A percentile compares a stretch with the other conserved stretches of the same genome.
Conservation (phyloP, 495 filamentous ascomycete genomes). For the Aspergillus mulundensis region DNA sequence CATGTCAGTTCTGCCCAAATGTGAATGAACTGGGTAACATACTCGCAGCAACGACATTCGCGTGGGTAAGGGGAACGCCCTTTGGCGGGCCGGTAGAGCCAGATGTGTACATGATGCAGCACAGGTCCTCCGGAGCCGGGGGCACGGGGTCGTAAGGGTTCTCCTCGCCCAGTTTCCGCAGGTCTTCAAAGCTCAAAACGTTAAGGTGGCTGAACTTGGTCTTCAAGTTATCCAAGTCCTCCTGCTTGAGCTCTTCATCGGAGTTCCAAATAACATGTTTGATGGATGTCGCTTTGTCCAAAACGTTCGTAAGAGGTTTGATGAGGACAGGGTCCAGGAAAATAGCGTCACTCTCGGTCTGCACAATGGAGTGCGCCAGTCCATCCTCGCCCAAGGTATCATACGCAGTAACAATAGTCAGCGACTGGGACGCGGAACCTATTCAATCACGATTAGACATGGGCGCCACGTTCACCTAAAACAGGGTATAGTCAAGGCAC, state of each 20-base stretch:
- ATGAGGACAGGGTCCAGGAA: slow-evolving; percentile 87
- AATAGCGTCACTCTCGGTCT: slow-evolving; percentile 81
- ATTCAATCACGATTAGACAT: background rate
- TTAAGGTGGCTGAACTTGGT: slow-evolving; percentile 63
- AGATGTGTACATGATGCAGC: slow-evolving; percentile 99
- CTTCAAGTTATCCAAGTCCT: slow-evolving; percentile 76
- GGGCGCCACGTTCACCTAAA: background rate
- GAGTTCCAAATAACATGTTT: slow-evolving; percentile 87
- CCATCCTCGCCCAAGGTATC: slow-evolving; percentile 95
- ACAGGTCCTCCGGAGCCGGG: slow-evolving; percentile 79
- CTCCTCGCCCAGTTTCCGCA: slow-evolving; percentile 75
- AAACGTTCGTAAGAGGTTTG: slow-evolving; percentile 71
- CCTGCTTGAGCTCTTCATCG: slow-evolving; percentile 68
- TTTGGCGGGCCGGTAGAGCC: slow-evolving; percentile 97
- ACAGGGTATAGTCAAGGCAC: slow-evolving; percentile 2
- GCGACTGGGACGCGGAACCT: slow-evolving; percentile 78
- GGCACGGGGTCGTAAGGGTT: slow-evolving; percentile 79
- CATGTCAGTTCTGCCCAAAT: background rate
- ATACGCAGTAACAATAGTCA: slow-evolving; percentile 95
- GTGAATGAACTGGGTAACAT: slow-evolving; percentile 27
- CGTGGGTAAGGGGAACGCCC: slow-evolving; percentile 89
- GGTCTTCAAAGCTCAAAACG: slow-evolving; percentile 79
- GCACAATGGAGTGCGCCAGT: slow-evolving; percentile 82
- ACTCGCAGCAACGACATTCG: slow-evolving; percentile 83
- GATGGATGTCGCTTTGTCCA: slow-evolving; percentile 74